Evolutionary conservation across 306 rosid genomes (phyloP).

Genomic region (Vigna angularis): DNA sequence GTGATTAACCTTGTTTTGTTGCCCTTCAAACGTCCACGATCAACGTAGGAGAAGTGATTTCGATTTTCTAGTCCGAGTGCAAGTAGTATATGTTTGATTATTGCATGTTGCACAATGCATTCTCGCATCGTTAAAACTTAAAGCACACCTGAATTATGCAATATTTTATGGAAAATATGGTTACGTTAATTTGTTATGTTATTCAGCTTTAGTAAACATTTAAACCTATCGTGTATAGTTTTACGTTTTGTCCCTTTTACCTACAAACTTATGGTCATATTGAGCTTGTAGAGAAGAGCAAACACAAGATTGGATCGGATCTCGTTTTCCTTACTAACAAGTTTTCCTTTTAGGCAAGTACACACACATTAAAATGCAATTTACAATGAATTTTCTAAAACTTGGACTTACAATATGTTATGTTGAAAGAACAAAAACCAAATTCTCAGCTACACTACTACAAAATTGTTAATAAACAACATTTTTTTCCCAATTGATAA

Average conservation of each 20-base stretch:
- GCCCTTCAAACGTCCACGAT: conserved; percentile 17
- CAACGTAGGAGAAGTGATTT: background rate
- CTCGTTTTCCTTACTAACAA: background rate
- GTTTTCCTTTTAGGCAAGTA: background rate
- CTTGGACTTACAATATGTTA: no score
- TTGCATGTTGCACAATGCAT: background rate
- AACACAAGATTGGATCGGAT: background rate
- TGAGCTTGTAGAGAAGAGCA: background rate
- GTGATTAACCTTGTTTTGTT: background rate
- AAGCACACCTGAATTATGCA: background rate
- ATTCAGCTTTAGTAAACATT: no score
- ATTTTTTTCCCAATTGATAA: no score
- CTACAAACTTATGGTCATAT: background rate
- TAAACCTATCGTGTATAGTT: background rate
- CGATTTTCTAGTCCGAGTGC: conserved; percentile 29
- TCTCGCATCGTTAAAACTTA: background rate
- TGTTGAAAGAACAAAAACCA: no score
- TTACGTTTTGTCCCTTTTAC: background rate
- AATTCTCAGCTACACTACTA: no score
- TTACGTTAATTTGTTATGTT: background rate
- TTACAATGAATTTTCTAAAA: background rate
- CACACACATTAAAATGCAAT: background rate
- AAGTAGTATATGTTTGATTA: background rate
- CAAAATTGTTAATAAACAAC: no score
- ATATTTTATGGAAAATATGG: background rate